Conservation (phyloP, 2,329 filamentous ascomycete species). For the Diaporthe helianthi region DNA sequence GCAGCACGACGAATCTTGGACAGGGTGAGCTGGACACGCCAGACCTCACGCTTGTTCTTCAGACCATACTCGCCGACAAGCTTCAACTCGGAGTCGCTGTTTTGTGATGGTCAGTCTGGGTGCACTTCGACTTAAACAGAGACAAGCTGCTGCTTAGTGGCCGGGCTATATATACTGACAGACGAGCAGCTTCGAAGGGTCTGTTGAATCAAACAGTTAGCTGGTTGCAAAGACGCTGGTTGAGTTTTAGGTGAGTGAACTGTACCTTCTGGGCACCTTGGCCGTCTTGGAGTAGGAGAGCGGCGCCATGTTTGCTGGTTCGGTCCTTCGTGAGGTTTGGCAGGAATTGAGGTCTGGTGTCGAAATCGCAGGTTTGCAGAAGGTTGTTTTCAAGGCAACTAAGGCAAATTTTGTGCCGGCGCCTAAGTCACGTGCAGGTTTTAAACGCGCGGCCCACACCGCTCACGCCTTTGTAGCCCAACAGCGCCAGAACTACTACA, state of each 20-base stretch:
- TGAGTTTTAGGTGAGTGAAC: not conserved
- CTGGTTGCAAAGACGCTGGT: not conserved
- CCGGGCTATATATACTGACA: conserved; percentile 94
- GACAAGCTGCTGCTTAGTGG: conserved; percentile 98
- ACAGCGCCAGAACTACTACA: no score
- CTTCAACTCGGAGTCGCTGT: conserved; percentile 99
- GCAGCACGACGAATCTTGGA: conserved; percentile 99
- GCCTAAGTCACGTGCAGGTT: no score
- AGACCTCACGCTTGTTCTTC: conserved; percentile 99
- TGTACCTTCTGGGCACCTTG: conserved; percentile 75
- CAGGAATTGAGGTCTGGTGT: conserved; percentile 3
- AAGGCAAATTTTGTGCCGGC: no score
- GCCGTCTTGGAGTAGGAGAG: conserved; percentile 98
- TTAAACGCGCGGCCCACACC: no score
- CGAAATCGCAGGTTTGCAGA: not conserved
- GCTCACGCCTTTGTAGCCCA: no score
- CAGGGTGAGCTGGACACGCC: conserved; percentile 98
- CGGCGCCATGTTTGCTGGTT: conserved; percentile 50
- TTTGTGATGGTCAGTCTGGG: conserved; percentile 68
- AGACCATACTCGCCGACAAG: conserved; percentile 99
- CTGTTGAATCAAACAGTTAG: conserved; percentile 60
- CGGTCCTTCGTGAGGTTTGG: conserved; percentile 6
- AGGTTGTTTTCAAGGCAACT: no score
- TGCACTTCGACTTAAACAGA: conserved; percentile 93
- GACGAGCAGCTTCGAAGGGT: conserved; percentile 99